A percentile compares a stretch with the other conserved stretches of the same genome.
phyloP scores from a whole-genome alignment of 2,329 filamentous ascomycete species.

The Curvularia spicifera region DNA sequence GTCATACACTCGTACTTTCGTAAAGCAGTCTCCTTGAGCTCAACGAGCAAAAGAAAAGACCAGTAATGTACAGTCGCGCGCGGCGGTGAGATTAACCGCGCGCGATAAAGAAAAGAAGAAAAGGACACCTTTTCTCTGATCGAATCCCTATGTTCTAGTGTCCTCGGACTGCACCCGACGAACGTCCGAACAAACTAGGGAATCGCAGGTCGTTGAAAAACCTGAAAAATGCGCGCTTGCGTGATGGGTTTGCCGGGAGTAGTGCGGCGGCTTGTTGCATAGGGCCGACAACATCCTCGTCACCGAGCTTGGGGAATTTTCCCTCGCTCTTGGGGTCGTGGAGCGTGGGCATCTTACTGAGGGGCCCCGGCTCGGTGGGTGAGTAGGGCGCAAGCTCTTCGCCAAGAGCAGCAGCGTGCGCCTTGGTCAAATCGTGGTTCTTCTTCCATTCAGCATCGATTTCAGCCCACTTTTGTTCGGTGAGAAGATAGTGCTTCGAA shows the following conservation, averaged over 20 bases:
- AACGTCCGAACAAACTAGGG: slow-evolving; percentile 42
- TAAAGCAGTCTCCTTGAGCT: slow-evolving; percentile 28
- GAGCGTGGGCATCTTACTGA: slow-evolving; percentile 71
- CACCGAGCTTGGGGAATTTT: slow-evolving; percentile 87
- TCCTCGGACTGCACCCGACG: slow-evolving; percentile 37
- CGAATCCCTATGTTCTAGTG: slow-evolving; percentile 22
- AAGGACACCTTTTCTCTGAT: neutral
- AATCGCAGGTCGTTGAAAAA: slow-evolving; percentile 49
- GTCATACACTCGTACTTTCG: slow-evolving; percentile 51
- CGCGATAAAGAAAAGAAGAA: slow-evolving; percentile 38
- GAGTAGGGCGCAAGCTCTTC: slow-evolving; percentile 44
- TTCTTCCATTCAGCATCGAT: slow-evolving; percentile 77
- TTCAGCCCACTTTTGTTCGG: slow-evolving; percentile 86
- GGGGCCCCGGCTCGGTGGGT: slow-evolving; percentile 59
- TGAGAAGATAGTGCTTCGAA: slow-evolving; percentile 85
- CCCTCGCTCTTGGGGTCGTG: slow-evolving; percentile 70
- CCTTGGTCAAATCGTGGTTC: slow-evolving; percentile 69
- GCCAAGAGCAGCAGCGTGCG: slow-evolving; percentile 46
- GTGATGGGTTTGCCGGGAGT: slow-evolving; percentile 48
- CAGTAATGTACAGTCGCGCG: slow-evolving; percentile 39
- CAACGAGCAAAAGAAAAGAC: slow-evolving; percentile 24
- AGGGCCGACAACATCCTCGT: slow-evolving; percentile 91
- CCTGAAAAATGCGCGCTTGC: slow-evolving; percentile 49
- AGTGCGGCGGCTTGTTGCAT: slow-evolving; percentile 62
- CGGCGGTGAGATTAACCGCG: slow-evolving; percentile 37